phyloP scores from a whole-genome alignment of 2,329 filamentous ascomycete species.

The Epichloe brachyelytri region DNA sequence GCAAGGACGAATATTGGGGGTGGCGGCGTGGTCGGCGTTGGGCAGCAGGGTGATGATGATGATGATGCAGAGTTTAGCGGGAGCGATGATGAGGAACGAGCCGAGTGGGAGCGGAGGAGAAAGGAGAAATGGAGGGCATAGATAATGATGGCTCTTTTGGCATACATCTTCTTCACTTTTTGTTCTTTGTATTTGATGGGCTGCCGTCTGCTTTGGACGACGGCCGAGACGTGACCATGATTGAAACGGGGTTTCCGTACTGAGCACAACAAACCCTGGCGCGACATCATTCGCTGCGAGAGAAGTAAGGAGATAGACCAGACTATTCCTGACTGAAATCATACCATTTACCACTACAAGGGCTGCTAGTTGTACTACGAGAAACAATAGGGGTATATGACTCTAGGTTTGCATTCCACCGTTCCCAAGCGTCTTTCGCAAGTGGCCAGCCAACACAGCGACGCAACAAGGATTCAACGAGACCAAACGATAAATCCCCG shows the following conservation, averaged over 20 bases:
- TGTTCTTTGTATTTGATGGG: background rate
- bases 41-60: slow-evolving; percentile 21
- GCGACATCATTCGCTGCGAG: background rate
- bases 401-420: slow-evolving; percentile 5
- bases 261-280: background rate
- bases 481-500: too few species aligned
- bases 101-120: slow-evolving; percentile 44
- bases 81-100: slow-evolving; percentile 51
- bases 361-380: background rate
- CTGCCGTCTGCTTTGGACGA: too few species aligned
- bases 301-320: background rate
- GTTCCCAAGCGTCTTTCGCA: background rate
- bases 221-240: background rate
- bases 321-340: slow-evolving; percentile 1
- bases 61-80: slow-evolving; percentile 50
- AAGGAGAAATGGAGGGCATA: slow-evolving; percentile 23
- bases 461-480: background rate
- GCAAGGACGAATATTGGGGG: slow-evolving; percentile 9
- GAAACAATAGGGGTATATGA: slow-evolving; percentile 4
- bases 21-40: background rate
- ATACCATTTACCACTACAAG: slow-evolving; percentile 5
- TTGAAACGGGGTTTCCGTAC: background rate
- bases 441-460: background rate
- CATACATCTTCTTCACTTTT: background rate
- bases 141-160: background rate